Base-by-base conservation (phyloP, 495 filamentous ascomycete genomes). In the Penicillium simplicissimum region DNA sequence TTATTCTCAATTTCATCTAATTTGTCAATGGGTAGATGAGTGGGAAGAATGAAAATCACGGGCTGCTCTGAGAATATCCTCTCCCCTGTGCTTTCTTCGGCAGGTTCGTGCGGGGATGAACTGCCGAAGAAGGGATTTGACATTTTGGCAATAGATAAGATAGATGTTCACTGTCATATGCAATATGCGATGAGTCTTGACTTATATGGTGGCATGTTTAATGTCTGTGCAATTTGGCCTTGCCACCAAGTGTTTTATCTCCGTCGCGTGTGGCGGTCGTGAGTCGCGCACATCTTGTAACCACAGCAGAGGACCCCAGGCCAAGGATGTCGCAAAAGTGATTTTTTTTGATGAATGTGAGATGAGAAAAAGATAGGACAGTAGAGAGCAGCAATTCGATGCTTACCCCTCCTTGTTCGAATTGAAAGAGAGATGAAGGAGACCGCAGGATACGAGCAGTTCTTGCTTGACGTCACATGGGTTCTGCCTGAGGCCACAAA, bases 1-100 rank as follows among this genome's bases (percentile, higher is more conserved):
- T 83, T 77, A 11, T 86, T 81, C 68, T 94, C 90, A 14, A 87
- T 60, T 34, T 81, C 71, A 52, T 89, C 83, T 17, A 90, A 74
- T 55, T 87, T 81, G 4, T 87, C 78, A 15, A 82, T 70, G 0
- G 79, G 73, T 13, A 97, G 79, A 62, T 93, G 87, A 9, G 88
- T 85, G 7, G 87, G 76, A 0, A 96, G 84, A 45, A 98, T 82
- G 59, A 86, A 94, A 11, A 93, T 87, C 8, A 85, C 75, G 6
- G 94, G 91, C 25, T 58, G 69, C 0, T 64, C 45, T 23, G 69
- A 67, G 37, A 78, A 67, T 2, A 72, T 52, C 8, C 31, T 35
- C 28, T 48, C 34, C 14, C 37, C 47, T 8, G 54, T 49, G 1
- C 13, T n/a, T 19, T 34, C 58, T 40, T 60, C 57, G 1, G 25